phyloP scores from a whole-genome alignment of 2,329 filamentous ascomycete species.

The Hirsutella thompsonii region DNA sequence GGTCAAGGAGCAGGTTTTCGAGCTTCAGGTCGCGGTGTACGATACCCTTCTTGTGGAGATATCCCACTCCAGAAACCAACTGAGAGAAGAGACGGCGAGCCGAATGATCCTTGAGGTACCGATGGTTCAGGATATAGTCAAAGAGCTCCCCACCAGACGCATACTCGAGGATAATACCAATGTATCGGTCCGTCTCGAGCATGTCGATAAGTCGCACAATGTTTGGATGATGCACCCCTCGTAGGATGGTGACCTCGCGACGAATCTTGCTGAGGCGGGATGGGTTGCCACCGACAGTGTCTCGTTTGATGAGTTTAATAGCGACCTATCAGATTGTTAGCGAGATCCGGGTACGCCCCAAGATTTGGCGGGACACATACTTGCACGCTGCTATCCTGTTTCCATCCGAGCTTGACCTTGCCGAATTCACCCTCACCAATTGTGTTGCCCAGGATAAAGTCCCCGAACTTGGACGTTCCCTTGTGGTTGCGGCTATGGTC shows the following conservation, averaged over 20 bases:
- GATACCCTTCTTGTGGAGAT: constrained; percentile 96
- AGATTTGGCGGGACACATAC: constrained; percentile 23
- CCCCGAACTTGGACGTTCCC: constrained; percentile 69
- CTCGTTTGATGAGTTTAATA: constrained; percentile 93
- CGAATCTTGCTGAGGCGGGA: constrained; percentile 91
- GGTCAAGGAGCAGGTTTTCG: constrained; percentile 87
- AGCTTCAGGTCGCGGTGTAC: constrained; percentile 95
- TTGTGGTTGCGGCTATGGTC: constrained; percentile 48
- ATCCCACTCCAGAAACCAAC: constrained; percentile 89
- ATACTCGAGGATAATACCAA: constrained; percentile 96
- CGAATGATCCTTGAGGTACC: constrained; percentile 88
- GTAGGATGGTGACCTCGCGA: constrained; percentile 86
- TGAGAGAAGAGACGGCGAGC: constrained; percentile 89
- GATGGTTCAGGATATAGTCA: constrained; percentile 94
- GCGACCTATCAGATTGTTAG: constrained; percentile 52
- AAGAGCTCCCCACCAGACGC: constrained; percentile 95
- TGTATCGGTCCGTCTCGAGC: constrained; percentile 94
- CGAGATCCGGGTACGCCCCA: not conserved
- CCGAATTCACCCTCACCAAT: constrained; percentile 97
- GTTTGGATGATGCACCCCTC: constrained; percentile 82
- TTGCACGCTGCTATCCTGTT: constrained; percentile 82
- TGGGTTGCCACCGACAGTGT: constrained; percentile 78
- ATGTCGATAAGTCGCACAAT: constrained; percentile 96
- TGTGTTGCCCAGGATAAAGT: constrained; percentile 91
- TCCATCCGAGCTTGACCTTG: constrained; percentile 98